Evolutionary conservation across 2,329 filamentous ascomycete genomes (phyloP).

Genomic region (Aureobasidium zeae): DNA sequence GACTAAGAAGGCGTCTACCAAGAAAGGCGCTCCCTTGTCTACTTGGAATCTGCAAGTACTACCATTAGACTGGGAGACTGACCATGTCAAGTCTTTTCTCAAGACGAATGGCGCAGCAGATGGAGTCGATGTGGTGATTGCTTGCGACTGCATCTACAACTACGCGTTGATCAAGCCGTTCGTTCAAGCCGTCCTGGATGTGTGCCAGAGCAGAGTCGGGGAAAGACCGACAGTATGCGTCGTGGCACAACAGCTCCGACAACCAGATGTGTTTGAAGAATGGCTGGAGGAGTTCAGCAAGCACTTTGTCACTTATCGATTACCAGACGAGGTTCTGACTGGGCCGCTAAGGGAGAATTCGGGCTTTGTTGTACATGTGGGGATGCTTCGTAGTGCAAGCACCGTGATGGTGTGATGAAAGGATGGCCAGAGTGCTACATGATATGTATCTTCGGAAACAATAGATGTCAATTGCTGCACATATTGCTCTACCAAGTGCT

Average conservation of each 20-base stretch:
- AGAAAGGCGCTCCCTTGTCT: neutral
- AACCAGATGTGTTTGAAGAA: constrained; percentile 71
- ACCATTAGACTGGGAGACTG: constrained; percentile 71
- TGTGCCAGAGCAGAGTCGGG: constrained; percentile 50
- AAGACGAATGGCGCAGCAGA: constrained; percentile 38
- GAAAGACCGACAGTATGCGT: constrained; percentile 58
- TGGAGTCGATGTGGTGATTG: constrained; percentile 52
- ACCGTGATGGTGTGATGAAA: neutral
- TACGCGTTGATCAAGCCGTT: constrained; percentile 73
- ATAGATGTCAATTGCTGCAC: too few relatives aligned
- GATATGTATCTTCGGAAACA: too few relatives aligned
- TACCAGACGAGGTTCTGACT: constrained; percentile 56
- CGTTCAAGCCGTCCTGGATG: constrained; percentile 69
- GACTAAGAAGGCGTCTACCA: neutral
- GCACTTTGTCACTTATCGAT: constrained; percentile 65
- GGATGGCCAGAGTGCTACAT: neutral
- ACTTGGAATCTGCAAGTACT: constrained; percentile 14
- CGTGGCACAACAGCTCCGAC: constrained; percentile 80
- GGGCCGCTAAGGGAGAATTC: constrained; percentile 51
- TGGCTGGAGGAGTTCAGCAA: constrained; percentile 64
- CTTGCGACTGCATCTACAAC: constrained; percentile 95
- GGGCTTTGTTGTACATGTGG: constrained; percentile 77
- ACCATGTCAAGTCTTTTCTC: constrained; percentile 37
- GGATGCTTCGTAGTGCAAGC: constrained; percentile 42
- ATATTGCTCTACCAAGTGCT: too few relatives aligned